A percentile compares a stretch with the other conserved stretches of the same genome.
Evolutionary conservation across 495 filamentous ascomycete species (phyloP).

Genomic region (Penicillium crystallinum): DNA sequence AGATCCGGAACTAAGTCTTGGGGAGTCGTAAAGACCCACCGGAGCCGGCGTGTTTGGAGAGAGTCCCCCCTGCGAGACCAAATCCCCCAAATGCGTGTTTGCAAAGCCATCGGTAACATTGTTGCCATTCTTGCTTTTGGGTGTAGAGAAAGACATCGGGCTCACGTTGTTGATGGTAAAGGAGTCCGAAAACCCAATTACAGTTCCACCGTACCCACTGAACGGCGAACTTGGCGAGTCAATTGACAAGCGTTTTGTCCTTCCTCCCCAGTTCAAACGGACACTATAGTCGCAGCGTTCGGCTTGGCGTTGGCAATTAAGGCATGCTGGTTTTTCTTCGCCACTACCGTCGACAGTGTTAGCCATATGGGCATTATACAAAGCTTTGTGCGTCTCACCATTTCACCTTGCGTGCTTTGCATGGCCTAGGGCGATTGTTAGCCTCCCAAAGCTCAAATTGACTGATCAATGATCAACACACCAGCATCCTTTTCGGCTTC

Average conservation of each 20-base stretch:
- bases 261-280: slow-evolving; percentile 77
- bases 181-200: slow-evolving; percentile 19
- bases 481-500: slow-evolving; percentile 85
- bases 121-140: slow-evolving; percentile 9
- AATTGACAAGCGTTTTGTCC: slow-evolving; percentile 42
- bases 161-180: slow-evolving; percentile 7
- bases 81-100: slow-evolving; percentile 6
- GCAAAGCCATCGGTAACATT: slow-evolving; percentile 20
- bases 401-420: slow-evolving; percentile 83
- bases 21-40: slow-evolving; percentile 23
- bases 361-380: neutral
- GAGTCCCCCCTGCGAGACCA: slow-evolving; percentile 12
- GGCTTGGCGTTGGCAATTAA: slow-evolving; percentile 70
- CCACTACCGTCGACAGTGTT: slow-evolving; percentile 36
- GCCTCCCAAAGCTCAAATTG: neutral
- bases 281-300: slow-evolving; percentile 85
- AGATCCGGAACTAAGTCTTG: slow-evolving; percentile 19
- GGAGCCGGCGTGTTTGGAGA: slow-evolving; percentile 15
- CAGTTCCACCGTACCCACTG: slow-evolving; percentile 22
- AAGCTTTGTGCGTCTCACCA: slow-evolving; percentile 43
- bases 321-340: slow-evolving; percentile 72
- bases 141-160: slow-evolving; percentile 5
- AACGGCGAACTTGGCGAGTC: slow-evolving; percentile 35
- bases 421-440: slow-evolving; percentile 52
- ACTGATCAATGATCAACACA: slow-evolving; percentile 36